Base-by-base conservation (phyloP, 108 stramenopile genomes). In the Chaetoceros muelleri region DNA sequence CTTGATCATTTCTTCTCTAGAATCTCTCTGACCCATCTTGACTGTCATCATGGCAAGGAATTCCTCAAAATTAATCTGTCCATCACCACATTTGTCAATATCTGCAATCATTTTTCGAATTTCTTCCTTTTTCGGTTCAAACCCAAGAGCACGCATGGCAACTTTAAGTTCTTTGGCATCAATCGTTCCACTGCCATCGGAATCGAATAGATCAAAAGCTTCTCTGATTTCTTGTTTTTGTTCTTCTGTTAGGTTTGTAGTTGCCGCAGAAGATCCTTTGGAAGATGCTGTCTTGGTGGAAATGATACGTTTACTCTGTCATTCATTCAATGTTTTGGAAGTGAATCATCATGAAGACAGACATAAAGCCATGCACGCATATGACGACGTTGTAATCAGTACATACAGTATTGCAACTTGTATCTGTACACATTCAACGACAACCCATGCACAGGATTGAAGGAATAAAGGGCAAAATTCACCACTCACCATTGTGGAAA, bases 161-260 rank as follows among this genome's bases (percentile, higher is more conserved):
- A 89, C 90, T 67, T 89, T 87, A 13, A 95, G 81, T 64, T 95
- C 94, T 58, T 90, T 85, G 28, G 80, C 80, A 34, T 93, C 93
- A 60, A 94, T 94, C 17, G 81, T 79, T 29, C 67, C 72, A 26
- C 67, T 64, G 24, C 84, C 87, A 70, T 88, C 87, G 2, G 80
- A 82, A 57, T 93, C 91, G 66, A 93, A 93, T 45, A 93, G 68
- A 61, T 82, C 85, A 65, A 84, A 84, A 8, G 87, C 83, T 52
- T 84, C 83, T 2, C 77, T 60, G 44, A 84, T 80, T 58, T 85
- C 88, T 67, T 78, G 65, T 52, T 78, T 82, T 61, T 90, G 84
- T 44, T 85, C 81, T 45, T 90, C 82, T 18, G 88, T 84, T 19
- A 90, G 74, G 54, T 81, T 5, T 10, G 13, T 10, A 40, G 34